Base-by-base conservation (phyloP, 2,329 filamentous ascomycete species). In the Aspergillus unguis region DNA sequence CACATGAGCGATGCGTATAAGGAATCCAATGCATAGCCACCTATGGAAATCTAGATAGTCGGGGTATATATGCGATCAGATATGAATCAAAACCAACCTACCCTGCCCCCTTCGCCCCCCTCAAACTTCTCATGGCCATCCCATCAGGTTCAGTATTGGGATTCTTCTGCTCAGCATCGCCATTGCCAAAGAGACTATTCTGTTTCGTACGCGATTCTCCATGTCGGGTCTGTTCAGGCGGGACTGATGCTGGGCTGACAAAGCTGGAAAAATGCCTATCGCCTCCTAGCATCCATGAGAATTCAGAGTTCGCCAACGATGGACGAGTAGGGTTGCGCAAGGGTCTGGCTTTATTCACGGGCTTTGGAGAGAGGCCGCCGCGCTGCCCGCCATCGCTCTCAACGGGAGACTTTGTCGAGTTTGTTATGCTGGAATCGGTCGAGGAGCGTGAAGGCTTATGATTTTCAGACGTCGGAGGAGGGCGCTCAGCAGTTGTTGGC, bases 241-340 rank as follows among this genome's bases (percentile, higher is more conserved):
- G 70, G 28, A 69, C 65, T n/a, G 75, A 74, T 17, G 68, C 71
- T 11, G 73, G 71, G 47, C 71, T 72, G 38, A 77, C 74, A 63
- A 78, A 78, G 29, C 69, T 71, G 7, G 73, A 76, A 27, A 74
- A 67, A 47, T 71, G 70, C 38, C 71, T 67, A 52, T 69, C 68
- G 42, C 75, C 72, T 33, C 75, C 76, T 35, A 79, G 67, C 74
- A 79, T 78, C 73, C 76, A 79, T 9, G 76, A 77, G 52, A 77
- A 78, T 26, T 74, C 74, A 17, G 76, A 73, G 45, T 77, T 69
- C 33, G 72, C 69, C 44, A 79, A 58, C 35, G 75, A 72, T 44
- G 74, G 70, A 37, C 76, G 73, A 7, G 63, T 53, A 38, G 47
- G 48, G 42, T 64, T 58, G 41, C 63, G 65, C 32, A 57, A 48